Evolutionary conservation across 2,329 filamentous ascomycete genomes (phyloP), one percentile per base, ranked within the genome.

Genomic region (Claviceps sp.): DNA sequence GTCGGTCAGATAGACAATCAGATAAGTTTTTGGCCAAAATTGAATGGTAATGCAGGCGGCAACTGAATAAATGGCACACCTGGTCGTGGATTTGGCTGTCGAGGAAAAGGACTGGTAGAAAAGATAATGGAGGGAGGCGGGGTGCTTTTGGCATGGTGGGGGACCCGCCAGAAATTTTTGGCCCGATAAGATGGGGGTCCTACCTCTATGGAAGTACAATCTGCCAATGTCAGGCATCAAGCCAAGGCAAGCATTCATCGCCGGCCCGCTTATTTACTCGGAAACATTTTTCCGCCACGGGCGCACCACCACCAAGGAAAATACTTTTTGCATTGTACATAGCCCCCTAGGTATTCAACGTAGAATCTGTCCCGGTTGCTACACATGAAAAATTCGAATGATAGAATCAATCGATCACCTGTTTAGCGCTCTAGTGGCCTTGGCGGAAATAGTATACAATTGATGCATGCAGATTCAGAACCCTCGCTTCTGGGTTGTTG

Each of bases 81-180:
- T 42, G 42, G 36, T 18, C 24, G 34, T 22, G 45, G 34, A n/a
- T 47, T 37, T 47, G 46, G 52, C 50, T 48, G 47, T 45, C 48
- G 42, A 49, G 30, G 44, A 50, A 38, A 50, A 40, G 34, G 30
- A 34, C 43, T 49, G 46, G 38, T 53, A 54, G 42, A 43, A 52
- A 53, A 51, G 48, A 36, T 55, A 52, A 57, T 53, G 58, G 62
- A 66, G 58, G 9, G 62, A 66, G 65, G 66, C 66, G 67, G 67
- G 67, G 67, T 69, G 65, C 67, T 67, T 67, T 60, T 36, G 26
- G 61, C 61, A 51, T 66, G 61, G 67, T 68, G 67, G 67, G 66
- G 66, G 58, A 7, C 2, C 54, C 54, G 61, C 64, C 62, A 60
- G 61, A 65, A 62, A 65, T 62, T 63, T 67, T 65, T 65, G 61